phyloP scores from a whole-genome alignment of 441 rosid species.

The Pelargonium australe region DNA sequence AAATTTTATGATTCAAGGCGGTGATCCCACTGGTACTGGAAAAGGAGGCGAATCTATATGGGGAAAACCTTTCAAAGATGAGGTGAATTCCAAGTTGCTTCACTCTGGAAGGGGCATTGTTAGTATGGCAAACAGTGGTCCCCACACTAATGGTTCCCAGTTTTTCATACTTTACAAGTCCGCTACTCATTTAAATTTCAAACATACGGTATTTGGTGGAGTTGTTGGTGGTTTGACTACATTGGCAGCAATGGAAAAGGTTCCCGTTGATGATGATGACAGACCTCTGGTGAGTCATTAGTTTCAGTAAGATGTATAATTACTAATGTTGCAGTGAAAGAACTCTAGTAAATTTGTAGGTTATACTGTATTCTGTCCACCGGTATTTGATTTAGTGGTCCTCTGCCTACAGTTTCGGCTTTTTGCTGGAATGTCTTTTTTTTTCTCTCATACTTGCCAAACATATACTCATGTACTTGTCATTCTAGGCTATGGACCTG shows the following conservation, averaged over 20 bases:
- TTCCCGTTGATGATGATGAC: slow-evolving; percentile 71
- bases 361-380: neutral
- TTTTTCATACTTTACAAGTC: slow-evolving; percentile 96
- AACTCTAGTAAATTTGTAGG: neutral
- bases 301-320: neutral
- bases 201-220: slow-evolving; percentile 86
- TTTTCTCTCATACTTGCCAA: too few species aligned
- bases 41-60: slow-evolving; percentile 88
- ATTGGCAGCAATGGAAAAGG: slow-evolving; percentile 81
- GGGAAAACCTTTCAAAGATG: slow-evolving; percentile 95
- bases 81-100: slow-evolving; percentile 76
- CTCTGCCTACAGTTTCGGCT: neutral
- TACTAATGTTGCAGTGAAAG: neutral
- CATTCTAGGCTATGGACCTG: too few species aligned
- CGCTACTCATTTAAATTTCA: slow-evolving; percentile 81
- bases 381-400: neutral
- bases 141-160: slow-evolving; percentile 93
- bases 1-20: slow-evolving; percentile 98
- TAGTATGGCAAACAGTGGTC: slow-evolving; percentile 98
- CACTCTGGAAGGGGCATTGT: slow-evolving; percentile 92
- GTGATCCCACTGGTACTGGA: slow-evolving; percentile 95
- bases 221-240: slow-evolving; percentile 86
- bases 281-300: slow-evolving; percentile 59
- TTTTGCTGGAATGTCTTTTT: too few species aligned
- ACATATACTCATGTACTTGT: too few species aligned